Evolutionary conservation across 306 rosid species (phyloP), one percentile per base, ranked within the genome.

Genomic region (Inga laurina): DNA sequence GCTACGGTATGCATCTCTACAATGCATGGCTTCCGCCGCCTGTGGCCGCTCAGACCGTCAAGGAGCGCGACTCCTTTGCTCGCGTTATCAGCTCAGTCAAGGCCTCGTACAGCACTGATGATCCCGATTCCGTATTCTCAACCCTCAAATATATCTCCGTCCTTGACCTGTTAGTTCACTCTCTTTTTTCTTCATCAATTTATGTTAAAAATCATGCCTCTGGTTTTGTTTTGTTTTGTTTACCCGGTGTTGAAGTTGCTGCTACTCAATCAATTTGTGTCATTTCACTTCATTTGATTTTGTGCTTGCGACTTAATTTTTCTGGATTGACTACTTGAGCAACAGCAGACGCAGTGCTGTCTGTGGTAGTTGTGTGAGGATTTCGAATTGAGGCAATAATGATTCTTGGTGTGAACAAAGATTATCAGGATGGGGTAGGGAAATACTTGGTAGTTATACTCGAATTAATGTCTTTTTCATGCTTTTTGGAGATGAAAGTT

Each of bases 1-100:
- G 6, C 51, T 39, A 11, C 46, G 14, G 6, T 39, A 91, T 96
- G 99, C 99, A 96, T 92, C 98, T 94, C 78, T 91, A 94, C 89
- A 96, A 96, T 92, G 99, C 95, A 75, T 96, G 98, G 98, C 93
- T 96, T 27, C 99, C 99, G 5, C 94, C 97, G 67, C 99, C 99
- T 12, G 97, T 96, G 76, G 98, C 95, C 11, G 84, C 89, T 9
- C 90, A 87, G 52, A 86, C 98, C 74, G 80, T 76, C 77, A 88
- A 76, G 34, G 99, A 96, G 90, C 68, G 77, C 54, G 95, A 96
- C 13, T 94, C 99, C 39, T 96, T 94, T 86, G 78, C 94, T 3
- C 91, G 94, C 48, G 84, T 94, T 81, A 77, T 96, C 86, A 56
- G 79, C 85, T 45, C 89, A 48, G 89, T 91, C 82, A 90, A 83